Evolutionary conservation across 805 yeast genomes (phyloP), one percentile per base, ranked within the genome.

Genomic region (Torulaspora indica): DNA sequence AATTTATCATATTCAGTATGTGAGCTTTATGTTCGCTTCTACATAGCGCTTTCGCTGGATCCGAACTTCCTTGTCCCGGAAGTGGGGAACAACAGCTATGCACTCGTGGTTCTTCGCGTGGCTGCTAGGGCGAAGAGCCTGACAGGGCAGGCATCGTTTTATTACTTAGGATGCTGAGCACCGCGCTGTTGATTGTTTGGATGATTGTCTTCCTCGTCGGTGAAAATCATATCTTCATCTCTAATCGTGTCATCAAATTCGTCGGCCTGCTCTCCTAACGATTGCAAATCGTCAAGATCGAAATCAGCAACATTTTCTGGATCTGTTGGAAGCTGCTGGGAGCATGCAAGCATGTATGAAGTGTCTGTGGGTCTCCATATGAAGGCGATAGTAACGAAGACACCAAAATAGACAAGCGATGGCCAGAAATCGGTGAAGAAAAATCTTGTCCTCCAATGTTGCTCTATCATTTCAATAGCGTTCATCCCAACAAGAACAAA

Each of bases 331-430:
- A 93, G 72, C 68, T 93, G 98, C 42, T 88, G 87, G 2, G 96
- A 86, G 50, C 90, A 90, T 9, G 97, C 98, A 60, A 93, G 77
- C 78, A 95, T 82, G 58, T 90, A 85, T 46, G 96, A 89, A 32
- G 95, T 88, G 55, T 85, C 93, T 0, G 97, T 91, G 42, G 99
- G 99, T 66, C 98, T 82, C 98, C 98, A 93, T 51, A 93, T 77
- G 71, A 89, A 79, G 4, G 96, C 86, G 51, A 93, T 74, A 8
- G 89, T 78, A 56, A 83, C 76, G 63, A 93, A 90, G 30, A 90
- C 90, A 38, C 82, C 67, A 60, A 85, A 87, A 68, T 88, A 93
- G 10, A 89, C 82, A 38, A 88, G 75, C 38, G 95, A 82, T 31
- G 96, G 95, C 96, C 98, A 90, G 70, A 95, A 95, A 56, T 91